phyloP scores from a whole-genome alignment of 768 basidiomycete genomes.

The Amanita subjunquillea region DNA sequence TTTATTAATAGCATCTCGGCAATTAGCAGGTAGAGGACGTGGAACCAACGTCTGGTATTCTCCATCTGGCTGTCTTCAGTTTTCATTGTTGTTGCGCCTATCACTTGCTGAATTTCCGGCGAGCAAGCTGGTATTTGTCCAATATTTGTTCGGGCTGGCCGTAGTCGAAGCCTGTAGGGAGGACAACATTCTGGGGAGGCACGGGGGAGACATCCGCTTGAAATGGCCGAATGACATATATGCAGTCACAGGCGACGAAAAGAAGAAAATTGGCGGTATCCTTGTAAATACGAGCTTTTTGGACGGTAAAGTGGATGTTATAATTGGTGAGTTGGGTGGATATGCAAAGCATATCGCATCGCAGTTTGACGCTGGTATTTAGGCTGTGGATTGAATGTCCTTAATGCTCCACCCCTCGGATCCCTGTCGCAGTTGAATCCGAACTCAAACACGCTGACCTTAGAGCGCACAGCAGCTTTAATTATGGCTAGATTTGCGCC shows the following conservation, averaged over 20 bases:
- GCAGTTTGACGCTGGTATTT: background rate
- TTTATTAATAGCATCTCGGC: constrained; percentile 78
- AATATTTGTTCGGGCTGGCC: constrained; percentile 86
- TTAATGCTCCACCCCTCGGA: constrained; percentile 72
- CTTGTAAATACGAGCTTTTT: constrained; percentile 81
- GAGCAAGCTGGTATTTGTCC: constrained; percentile 77
- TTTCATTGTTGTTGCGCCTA: constrained; percentile 66
- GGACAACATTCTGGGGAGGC: constrained; percentile 38
- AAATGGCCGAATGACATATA: constrained; percentile 99
- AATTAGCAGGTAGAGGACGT: constrained; percentile 81
- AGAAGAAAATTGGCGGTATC: constrained; percentile 84
- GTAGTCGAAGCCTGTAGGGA: constrained; percentile 79
- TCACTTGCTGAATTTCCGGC: constrained; percentile 40
- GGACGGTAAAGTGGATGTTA: constrained; percentile 61
- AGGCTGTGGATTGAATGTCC: constrained; percentile 88
- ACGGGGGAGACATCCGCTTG: constrained; percentile 52
- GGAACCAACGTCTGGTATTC: constrained; percentile 91
- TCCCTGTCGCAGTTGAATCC: constrained; percentile 63
- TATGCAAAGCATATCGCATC: background rate
- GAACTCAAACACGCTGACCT: constrained; percentile 28
- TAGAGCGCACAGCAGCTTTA: constrained; percentile 68
- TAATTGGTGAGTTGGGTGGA: constrained; percentile 53
- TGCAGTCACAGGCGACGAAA: constrained; percentile 43
- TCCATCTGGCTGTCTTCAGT: constrained; percentile 78
- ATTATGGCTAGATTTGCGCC: constrained; percentile 69